phyloP scores from a whole-genome alignment of 2,329 filamentous ascomycete species.

The Colletotrichum coccodes region DNA sequence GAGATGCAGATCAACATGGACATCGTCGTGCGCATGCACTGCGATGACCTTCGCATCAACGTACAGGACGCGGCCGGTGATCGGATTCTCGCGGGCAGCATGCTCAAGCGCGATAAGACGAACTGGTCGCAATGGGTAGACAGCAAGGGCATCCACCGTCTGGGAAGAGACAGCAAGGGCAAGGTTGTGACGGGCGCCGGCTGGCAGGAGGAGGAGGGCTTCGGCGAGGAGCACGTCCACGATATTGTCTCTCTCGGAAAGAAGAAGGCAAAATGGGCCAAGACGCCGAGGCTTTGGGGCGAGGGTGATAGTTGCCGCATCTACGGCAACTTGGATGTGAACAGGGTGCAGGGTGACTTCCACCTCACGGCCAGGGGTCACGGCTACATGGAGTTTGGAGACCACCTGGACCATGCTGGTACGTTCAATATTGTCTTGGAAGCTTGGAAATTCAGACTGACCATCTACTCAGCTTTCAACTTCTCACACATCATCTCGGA shows the following conservation, averaged over 20 bases:
- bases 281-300: slow-evolving; percentile 76
- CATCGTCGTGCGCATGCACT: slow-evolving; percentile 89
- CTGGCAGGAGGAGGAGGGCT: slow-evolving; percentile 75
- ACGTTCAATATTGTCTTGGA: slow-evolving; percentile 48
- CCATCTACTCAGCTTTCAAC: slow-evolving; percentile 78
- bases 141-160: slow-evolving; percentile 70
- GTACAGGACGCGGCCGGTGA: slow-evolving; percentile 96
- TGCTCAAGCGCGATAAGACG: slow-evolving; percentile 81
- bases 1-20: slow-evolving; percentile 95
- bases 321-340: slow-evolving; percentile 89
- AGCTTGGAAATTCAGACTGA: neutral
- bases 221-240: slow-evolving; percentile 85
- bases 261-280: slow-evolving; percentile 74
- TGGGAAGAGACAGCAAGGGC: slow-evolving; percentile 66
- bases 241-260: slow-evolving; percentile 83
- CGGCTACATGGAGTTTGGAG: slow-evolving; percentile 86
- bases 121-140: slow-evolving; percentile 86
- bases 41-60: slow-evolving; percentile 90
- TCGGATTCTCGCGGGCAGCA: slow-evolving; percentile 82
- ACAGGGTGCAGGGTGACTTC: slow-evolving; percentile 98
- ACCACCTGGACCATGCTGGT: slow-evolving; percentile 85
- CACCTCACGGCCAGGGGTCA: slow-evolving; percentile 96
- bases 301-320: slow-evolving; percentile 83
- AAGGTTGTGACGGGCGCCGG: slow-evolving; percentile 66
- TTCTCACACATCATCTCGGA: slow-evolving; percentile 98